Evolutionary conservation across 495 filamentous ascomycete genomes (phyloP).

Genomic region (Xylaria grammica): DNA sequence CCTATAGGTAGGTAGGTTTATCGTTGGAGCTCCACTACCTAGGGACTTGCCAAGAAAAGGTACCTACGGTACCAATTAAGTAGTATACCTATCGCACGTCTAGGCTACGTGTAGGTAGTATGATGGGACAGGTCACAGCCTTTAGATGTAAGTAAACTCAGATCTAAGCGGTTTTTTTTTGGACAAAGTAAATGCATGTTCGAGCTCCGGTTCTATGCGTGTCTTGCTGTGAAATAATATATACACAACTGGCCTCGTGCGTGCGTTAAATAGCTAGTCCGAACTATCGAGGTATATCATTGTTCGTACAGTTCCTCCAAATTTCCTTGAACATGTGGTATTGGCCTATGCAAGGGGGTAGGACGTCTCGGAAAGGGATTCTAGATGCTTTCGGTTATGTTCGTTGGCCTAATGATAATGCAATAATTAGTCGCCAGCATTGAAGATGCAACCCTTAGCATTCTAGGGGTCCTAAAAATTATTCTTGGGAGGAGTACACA

Average conservation of each 20-base stretch:
- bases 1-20: neutral
- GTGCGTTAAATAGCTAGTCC: constrained; percentile 7
- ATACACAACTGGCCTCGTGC: constrained; percentile 32
- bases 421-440: constrained; percentile 20
- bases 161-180: neutral
- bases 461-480: neutral
- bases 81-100: neutral
- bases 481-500: constrained; percentile 45
- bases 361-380: constrained; percentile 76
- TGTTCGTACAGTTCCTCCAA: constrained; percentile 8
- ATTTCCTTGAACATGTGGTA: neutral
- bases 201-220: constrained; percentile 26
- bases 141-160: neutral
- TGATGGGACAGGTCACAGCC: neutral
- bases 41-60: neutral
- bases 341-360: constrained; percentile 66
- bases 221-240: constrained; percentile 30
- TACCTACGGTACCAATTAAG: constrained; percentile 2
- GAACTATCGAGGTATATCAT: neutral
- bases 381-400: constrained; percentile 78
- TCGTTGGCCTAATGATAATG: constrained; percentile 80
- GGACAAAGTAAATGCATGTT: constrained; percentile 11
- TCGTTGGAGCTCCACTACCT: constrained; percentile 6
- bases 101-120: neutral
- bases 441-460: neutral